A percentile compares a stretch with the other conserved stretches of the same genome.
phyloP scores from a whole-genome alignment of 306 rosid genomes.

The Argentina anserina region DNA sequence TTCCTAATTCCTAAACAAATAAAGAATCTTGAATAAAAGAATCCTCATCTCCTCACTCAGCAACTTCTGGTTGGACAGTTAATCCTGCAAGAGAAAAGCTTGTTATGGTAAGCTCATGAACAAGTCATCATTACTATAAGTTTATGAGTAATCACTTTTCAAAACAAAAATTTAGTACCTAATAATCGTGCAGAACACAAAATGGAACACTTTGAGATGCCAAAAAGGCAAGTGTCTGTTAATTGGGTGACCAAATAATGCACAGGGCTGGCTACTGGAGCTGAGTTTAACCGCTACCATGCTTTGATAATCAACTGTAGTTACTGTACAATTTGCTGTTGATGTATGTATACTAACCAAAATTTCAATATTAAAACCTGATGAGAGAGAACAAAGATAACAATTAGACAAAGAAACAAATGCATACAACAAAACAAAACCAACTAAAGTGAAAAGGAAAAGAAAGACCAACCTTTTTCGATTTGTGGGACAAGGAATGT shows the following conservation, averaged over 20 bases:
- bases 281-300: slow-evolving; percentile 39
- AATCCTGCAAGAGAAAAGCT: slow-evolving; percentile 52
- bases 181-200: slow-evolving; percentile 4
- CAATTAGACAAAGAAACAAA: slow-evolving; percentile 54
- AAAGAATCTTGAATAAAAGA: slow-evolving; percentile 66
- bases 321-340: slow-evolving; percentile 44
- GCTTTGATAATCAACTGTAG: slow-evolving; percentile 39
- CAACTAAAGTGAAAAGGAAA: slow-evolving; percentile 40
- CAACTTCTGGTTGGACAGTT: slow-evolving; percentile 20
- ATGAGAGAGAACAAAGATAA: slow-evolving; percentile 37
- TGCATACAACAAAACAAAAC: slow-evolving; percentile 56
- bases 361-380: slow-evolving; percentile 57
- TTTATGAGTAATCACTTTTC: not conserved
- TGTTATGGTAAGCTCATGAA: slow-evolving; percentile 38
- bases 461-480: slow-evolving; percentile 78
- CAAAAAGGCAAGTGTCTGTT: slow-evolving; percentile 43
- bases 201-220: slow-evolving; percentile 33
- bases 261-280: slow-evolving; percentile 28
- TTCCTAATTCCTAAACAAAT: slow-evolving; percentile 39
- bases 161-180: slow-evolving; percentile 21
- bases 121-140: slow-evolving; percentile 14
- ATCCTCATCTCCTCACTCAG: slow-evolving; percentile 42
- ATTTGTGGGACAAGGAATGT: slow-evolving; percentile 81
- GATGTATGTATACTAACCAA: slow-evolving; percentile 40
- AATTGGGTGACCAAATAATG: slow-evolving; percentile 47